These are phyloP conservation scores for Cytospora chrysosperma DNA, from an alignment of 2,329 filamentous ascomycete species.

Conservation along the genomic window DNA sequence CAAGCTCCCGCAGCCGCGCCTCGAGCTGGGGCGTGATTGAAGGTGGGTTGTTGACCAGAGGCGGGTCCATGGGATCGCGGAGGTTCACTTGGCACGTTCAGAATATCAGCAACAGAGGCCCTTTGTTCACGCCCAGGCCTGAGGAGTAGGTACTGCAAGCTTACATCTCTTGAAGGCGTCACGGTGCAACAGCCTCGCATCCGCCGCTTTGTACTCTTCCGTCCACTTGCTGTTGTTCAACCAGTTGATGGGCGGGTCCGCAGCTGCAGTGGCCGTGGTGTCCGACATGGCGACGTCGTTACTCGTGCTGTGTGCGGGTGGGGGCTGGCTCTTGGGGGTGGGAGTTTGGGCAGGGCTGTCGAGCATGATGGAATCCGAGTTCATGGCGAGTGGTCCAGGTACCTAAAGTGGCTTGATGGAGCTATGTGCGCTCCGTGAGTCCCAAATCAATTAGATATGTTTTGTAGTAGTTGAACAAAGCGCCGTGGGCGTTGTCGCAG, in stretches of 20 bases:
- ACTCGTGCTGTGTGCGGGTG: not conserved
- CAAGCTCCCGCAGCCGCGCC: conserved; percentile 37
- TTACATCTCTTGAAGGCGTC: conserved; percentile 46
- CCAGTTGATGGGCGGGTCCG: conserved; percentile 14
- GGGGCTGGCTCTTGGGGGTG: conserved; percentile 16
- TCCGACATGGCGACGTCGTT: conserved; percentile 21
- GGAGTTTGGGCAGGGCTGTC: conserved; percentile 24
- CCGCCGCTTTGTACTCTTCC: conserved; percentile 44
- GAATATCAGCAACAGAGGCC: not conserved
- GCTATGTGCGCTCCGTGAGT: not conserved
- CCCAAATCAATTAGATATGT: too few relatives aligned
- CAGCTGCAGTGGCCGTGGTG: not conserved
- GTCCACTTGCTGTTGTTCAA: conserved; percentile 39
- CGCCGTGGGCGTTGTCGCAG: not conserved
- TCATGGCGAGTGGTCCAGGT: conserved; percentile 9
- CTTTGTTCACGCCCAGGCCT: too few relatives aligned
- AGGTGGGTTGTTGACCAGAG: conserved; percentile 30
- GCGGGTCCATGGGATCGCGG: conserved; percentile 46
- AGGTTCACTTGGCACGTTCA: conserved; percentile 36
- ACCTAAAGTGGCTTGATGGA: not conserved
- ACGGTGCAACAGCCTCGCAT: conserved; percentile 42
- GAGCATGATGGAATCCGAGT: conserved; percentile 22
- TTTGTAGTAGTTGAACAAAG: not conserved
- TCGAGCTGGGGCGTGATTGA: conserved; percentile 44
- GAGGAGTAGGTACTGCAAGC: conserved; percentile 17